These are phyloP conservation scores for Xylaria sp. DNA, from an alignment of 2,329 filamentous ascomycete species.

Conservation along the genomic window DNA sequence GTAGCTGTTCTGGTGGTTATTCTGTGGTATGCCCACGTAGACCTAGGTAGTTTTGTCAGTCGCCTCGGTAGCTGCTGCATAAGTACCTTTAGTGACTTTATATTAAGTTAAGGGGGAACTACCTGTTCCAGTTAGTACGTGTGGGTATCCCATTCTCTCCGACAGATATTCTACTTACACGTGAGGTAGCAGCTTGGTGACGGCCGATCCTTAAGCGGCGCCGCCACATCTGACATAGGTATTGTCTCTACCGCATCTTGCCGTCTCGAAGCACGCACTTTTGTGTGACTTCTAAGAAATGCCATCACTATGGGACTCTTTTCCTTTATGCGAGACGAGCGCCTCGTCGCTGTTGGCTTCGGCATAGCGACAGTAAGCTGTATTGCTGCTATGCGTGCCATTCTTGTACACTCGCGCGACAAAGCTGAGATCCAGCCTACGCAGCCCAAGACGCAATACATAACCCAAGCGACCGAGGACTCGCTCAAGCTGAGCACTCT, in stretches of 20 bases:
- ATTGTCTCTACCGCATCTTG: background rate
- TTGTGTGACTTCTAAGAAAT: slow-evolving; percentile 6
- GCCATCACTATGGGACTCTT: slow-evolving; percentile 47
- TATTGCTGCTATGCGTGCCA: slow-evolving; percentile 60
- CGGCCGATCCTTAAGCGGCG: no score
- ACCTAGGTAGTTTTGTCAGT: no score
- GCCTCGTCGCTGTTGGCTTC: slow-evolving; percentile 58
- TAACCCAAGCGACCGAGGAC: slow-evolving; percentile 77
- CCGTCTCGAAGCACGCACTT: background rate
- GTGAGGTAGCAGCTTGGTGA: no score
- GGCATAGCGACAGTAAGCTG: slow-evolving; percentile 65
- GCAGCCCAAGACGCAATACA: slow-evolving; percentile 72
- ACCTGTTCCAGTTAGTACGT: background rate
- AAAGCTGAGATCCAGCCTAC: slow-evolving; percentile 69
- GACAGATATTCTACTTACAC: background rate
- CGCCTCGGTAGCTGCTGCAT: no score
- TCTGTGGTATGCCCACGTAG: no score
- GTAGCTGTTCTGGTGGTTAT: no score
- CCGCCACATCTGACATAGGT: background rate
- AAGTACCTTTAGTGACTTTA: no score
- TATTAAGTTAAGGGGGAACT: background rate
- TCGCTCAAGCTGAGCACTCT: slow-evolving; percentile 70
- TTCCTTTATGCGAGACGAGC: slow-evolving; percentile 55
- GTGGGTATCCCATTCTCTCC: background rate
- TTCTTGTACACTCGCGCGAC: slow-evolving; percentile 65